A percentile compares a stretch with the other conserved stretches of the same genome.
Evolutionary conservation across 768 basidiomycete genomes (phyloP).

Genomic region (Termitomyces sp.): DNA sequence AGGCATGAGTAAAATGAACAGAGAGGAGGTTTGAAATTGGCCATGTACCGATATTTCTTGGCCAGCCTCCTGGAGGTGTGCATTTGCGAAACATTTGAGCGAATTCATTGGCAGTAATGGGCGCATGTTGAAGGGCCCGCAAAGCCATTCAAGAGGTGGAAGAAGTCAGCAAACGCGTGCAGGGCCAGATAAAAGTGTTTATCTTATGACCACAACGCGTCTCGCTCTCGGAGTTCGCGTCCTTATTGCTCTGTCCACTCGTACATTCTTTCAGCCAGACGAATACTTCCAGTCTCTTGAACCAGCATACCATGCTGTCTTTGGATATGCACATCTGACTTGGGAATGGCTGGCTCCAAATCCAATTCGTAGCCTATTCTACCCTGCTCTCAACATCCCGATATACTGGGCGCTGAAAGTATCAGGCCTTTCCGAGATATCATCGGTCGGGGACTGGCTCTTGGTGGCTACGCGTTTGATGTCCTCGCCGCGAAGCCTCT

Average conservation of each 20-base stretch:
- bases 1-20: background rate
- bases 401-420: conserved; percentile 68
- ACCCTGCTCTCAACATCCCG: conserved; percentile 78
- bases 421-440: conserved; percentile 44
- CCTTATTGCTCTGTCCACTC: conserved; percentile 61
- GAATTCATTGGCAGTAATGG: conserved; percentile 50
- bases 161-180: background rate
- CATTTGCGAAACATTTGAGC: conserved; percentile 39
- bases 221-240: conserved; percentile 51
- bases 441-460: conserved; percentile 35
- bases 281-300: conserved; percentile 96
- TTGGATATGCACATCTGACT: conserved; percentile 87
- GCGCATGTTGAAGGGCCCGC: conserved; percentile 11
- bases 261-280: conserved; percentile 94
- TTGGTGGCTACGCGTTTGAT: conserved; percentile 52
- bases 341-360: conserved; percentile 87
- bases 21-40: background rate
- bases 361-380: conserved; percentile 78
- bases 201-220: conserved; percentile 15
- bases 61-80: conserved; percentile 49
- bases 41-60: conserved; percentile 38
- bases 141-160: conserved; percentile 4
- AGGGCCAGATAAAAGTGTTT: background rate
- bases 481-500: background rate
- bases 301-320: conserved; percentile 84